phyloP scores from a whole-genome alignment of 139 green algal species.

The Medakamo hakoo region DNA sequence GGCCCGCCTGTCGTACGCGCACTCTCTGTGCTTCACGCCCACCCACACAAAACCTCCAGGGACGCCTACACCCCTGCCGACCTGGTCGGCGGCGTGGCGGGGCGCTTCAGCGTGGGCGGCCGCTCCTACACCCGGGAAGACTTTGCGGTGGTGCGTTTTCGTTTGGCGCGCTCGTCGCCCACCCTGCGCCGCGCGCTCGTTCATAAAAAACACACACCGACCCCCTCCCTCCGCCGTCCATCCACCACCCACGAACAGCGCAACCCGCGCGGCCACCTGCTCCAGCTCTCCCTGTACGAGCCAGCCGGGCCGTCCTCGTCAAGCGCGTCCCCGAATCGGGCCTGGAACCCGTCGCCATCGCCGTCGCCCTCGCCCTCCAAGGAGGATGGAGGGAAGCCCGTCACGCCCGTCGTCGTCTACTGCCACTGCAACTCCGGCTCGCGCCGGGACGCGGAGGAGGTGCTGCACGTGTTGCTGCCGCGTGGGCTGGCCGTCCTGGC shows the following conservation, averaged over 20 bases:
- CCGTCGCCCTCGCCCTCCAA: constrained; percentile 35
- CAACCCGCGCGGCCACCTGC: background rate
- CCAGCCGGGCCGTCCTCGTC: constrained; percentile 1
- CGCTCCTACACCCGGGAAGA: constrained; percentile 33
- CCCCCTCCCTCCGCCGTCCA: background rate
- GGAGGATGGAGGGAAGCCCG: constrained; percentile 55
- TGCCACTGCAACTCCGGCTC: constrained; percentile 80
- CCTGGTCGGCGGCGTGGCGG: constrained; percentile 30
- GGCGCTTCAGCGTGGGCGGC: constrained; percentile 24
- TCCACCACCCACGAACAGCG: background rate
- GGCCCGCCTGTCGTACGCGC: background rate
- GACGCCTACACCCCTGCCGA: constrained; percentile 38
- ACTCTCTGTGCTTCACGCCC: no score
- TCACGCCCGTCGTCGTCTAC: constrained; percentile 62
- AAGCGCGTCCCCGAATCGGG: background rate
- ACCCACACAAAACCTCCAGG: constrained; percentile 9
- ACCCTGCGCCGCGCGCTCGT: no score
- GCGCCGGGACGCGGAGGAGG: constrained; percentile 63
- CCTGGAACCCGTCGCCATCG: background rate
- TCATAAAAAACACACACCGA: no score
- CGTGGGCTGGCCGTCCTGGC: constrained; percentile 59
- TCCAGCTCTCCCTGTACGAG: background rate
- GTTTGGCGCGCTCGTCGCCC: no score
- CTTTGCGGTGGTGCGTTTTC: constrained; percentile 20
- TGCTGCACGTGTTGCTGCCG: constrained; percentile 54